A percentile compares a stretch with the other conserved stretches of the same genome.
These are phyloP conservation scores for Leishmania martiniquensis DNA, from an alignment of 208 protist genomes.

Conservation along the genomic window DNA sequence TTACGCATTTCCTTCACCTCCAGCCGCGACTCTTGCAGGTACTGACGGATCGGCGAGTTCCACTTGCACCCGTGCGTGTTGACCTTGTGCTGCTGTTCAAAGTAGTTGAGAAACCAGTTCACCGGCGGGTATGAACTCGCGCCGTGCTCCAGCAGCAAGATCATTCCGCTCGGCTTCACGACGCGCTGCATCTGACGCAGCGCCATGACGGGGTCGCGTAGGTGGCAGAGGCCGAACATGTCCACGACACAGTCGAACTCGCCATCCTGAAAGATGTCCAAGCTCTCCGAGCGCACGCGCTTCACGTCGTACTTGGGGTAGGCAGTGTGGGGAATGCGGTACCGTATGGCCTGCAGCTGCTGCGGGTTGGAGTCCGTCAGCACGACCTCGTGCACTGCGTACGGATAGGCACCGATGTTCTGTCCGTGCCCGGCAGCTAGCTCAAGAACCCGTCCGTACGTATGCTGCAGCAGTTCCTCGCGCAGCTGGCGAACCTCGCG, in stretches of 20 bases:
- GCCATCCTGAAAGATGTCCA: slow-evolving; percentile 76
- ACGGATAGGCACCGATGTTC: slow-evolving; percentile 92
- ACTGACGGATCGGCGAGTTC: slow-evolving; percentile 82
- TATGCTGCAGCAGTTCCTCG: slow-evolving; percentile 83
- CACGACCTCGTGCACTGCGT: slow-evolving; percentile 87
- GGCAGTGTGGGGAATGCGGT: slow-evolving; percentile 77
- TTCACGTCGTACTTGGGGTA: slow-evolving; percentile 90
- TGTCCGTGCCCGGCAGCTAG: slow-evolving; percentile 86
- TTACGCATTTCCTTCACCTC: slow-evolving; percentile 86
- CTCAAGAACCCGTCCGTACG: slow-evolving; percentile 88
- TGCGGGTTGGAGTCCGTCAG: slow-evolving; percentile 86
- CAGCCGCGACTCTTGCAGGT: slow-evolving; percentile 76
- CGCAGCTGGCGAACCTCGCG: slow-evolving; percentile 79
- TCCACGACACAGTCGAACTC: slow-evolving; percentile 93
- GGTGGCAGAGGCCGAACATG: slow-evolving; percentile 92
- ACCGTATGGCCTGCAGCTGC: slow-evolving; percentile 84
- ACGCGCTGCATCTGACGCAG: slow-evolving; percentile 92
- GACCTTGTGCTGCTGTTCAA: slow-evolving; percentile 70
- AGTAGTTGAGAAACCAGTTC: slow-evolving; percentile 91
- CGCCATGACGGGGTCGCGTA: slow-evolving; percentile 90
- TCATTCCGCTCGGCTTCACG: slow-evolving; percentile 87
- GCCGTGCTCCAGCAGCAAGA: slow-evolving; percentile 92
- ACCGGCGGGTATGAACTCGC: slow-evolving; percentile 78
- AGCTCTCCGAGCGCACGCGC: slow-evolving; percentile 78
- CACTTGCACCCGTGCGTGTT: slow-evolving; percentile 91